A percentile compares a stretch with the other conserved stretches of the same genome.
Conservation (phyloP, 2,329 filamentous ascomycete genomes). For the Cryphonectria parasitica region DNA sequence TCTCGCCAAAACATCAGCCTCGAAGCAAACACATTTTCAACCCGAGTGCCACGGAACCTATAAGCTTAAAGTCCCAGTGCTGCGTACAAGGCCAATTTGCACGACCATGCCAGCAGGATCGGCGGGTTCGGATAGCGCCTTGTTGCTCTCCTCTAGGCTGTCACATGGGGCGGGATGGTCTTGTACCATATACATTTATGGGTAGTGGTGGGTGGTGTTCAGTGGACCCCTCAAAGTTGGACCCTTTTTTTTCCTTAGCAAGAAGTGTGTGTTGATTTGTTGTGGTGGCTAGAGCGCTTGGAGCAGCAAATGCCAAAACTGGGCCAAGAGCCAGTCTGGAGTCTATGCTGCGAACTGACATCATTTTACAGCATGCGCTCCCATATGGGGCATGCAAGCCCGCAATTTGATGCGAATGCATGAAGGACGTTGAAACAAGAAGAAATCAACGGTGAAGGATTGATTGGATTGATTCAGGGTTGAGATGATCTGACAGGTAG, state of each 20-base stretch:
- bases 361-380: constrained; percentile 17
- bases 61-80: constrained; percentile 2
- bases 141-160: not conserved
- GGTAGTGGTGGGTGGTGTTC: constrained; percentile 5
- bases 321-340: constrained; percentile 2
- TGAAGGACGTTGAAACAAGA: not conserved
- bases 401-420: not conserved
- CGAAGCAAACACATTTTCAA: constrained; percentile 7
- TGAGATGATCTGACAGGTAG: not conserved
- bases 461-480: not conserved
- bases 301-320: constrained; percentile 20
- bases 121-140: constrained; percentile 5
- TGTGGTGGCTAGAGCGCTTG: constrained; percentile 22
- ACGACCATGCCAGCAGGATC: not conserved
- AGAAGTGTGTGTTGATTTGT: not conserved
- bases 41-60: not conserved
- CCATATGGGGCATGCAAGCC: not conserved
- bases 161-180: constrained; percentile 15
- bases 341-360: constrained; percentile 21
- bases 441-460: not conserved
- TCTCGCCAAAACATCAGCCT: not conserved
- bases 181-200: not conserved
- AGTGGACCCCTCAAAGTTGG: constrained; percentile 20
- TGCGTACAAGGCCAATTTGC: not conserved
- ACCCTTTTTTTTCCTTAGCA: constrained; percentile 2